Conservation (phyloP, 441 rosid species). For the Populus tomentosa region DNA sequence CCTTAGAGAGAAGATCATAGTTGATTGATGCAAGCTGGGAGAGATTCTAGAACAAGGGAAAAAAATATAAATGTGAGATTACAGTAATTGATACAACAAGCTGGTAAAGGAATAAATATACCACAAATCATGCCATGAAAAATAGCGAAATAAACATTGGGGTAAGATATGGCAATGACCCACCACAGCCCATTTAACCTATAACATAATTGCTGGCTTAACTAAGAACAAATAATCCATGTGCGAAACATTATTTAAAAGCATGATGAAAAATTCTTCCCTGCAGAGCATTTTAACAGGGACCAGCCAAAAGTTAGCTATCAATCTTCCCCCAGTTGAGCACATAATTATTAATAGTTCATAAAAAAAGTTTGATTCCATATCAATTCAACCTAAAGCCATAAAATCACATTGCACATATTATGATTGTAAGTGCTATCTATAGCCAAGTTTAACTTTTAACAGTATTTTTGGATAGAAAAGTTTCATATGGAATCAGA, state of each 20-base stretch:
- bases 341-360: background rate
- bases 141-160: too few species aligned
- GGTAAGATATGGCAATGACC: too few species aligned
- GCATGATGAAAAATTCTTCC: background rate
- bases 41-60: conserved; percentile 52
- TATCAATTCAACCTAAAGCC: background rate
- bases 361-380: background rate
- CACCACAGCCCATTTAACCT: background rate
- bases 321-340: background rate
- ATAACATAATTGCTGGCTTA: background rate
- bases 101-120: background rate
- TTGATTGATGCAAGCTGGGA: conserved; percentile 97
- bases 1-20: conserved; percentile 96
- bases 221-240: background rate
- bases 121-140: background rate
- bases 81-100: background rate
- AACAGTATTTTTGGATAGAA: too few species aligned
- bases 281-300: background rate
- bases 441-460: too few species aligned
- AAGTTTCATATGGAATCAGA: too few species aligned
- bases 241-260: background rate
- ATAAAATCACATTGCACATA: background rate
- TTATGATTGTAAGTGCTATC: background rate
- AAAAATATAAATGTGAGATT: background rate
- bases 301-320: background rate